Conservation (phyloP, 164 flowering plant genomes). For the Piper betle region DNA sequence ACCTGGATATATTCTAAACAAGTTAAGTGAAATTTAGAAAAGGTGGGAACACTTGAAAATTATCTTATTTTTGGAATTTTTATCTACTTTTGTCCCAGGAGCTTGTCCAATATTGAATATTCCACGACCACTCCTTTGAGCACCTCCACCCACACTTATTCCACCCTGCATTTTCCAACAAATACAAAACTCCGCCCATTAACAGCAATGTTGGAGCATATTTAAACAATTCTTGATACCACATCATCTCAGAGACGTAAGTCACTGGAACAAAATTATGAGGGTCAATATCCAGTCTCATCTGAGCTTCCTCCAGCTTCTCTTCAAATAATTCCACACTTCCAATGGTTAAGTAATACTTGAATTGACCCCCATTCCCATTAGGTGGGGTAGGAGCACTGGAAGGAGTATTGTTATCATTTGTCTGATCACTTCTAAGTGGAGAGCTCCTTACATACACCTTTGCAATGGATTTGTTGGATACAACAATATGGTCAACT, state of each 20-base stretch:
- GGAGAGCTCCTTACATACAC: conserved; percentile 54
- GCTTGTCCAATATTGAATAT: conserved; percentile 93
- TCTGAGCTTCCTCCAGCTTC: conserved; percentile 93
- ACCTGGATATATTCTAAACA: conserved; percentile 22
- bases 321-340: conserved; percentile 93
- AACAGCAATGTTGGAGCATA: conserved; percentile 67
- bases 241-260: conserved; percentile 58
- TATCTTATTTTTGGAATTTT: conserved; percentile 90
- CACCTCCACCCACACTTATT: conserved; percentile 59
- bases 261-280: conserved; percentile 87
- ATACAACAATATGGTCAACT: conserved; percentile 75
- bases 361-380: too few species aligned
- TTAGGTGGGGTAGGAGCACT: conserved; percentile 15
- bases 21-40: not conserved
- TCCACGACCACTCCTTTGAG: conserved; percentile 70
- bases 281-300: conserved; percentile 62
- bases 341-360: conserved; percentile 78
- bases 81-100: conserved; percentile 73
- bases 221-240: conserved; percentile 75
- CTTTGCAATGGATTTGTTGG: conserved; percentile 84
- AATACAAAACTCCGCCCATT: conserved; percentile 54
- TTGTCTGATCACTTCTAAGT: conserved; percentile 19
- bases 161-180: conserved; percentile 79
- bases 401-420: conserved; percentile 26
- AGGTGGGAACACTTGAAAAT: conserved; percentile 1